Percentiles rank a stretch among this genome's conserved stretches.
Conservation (phyloP, 2,329 filamentous ascomycete genomes). For the Cladophialophora carrionii region DNA sequence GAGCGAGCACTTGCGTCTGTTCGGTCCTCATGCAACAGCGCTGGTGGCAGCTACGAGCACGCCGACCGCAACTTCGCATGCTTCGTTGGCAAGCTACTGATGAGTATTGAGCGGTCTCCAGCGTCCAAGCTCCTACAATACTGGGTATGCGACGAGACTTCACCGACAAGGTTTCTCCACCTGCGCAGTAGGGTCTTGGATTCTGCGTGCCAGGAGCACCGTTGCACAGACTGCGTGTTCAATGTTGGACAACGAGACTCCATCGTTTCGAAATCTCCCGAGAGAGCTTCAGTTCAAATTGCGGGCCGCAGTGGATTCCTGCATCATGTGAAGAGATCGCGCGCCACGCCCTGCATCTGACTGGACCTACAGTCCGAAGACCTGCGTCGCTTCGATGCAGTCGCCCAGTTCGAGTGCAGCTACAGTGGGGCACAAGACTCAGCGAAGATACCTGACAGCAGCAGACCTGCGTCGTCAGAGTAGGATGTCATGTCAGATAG, state of each 20-base stretch:
- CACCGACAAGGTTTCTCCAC: neutral
- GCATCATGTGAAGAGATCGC: constrained; percentile 18
- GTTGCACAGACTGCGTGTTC: constrained; percentile 14
- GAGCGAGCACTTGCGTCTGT: constrained; percentile 4
- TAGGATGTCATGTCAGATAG: constrained; percentile 3
- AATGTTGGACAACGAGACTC: constrained; percentile 1
- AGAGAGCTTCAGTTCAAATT: neutral
- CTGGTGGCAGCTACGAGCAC: neutral
- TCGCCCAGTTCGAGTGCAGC: neutral
- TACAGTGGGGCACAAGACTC: constrained; percentile 6
- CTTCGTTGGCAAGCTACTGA: neutral
- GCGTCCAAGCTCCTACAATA: neutral
- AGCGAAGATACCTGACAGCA: constrained; percentile 7
- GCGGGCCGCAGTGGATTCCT: constrained; percentile 13
- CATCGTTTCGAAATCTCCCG: constrained; percentile 8
- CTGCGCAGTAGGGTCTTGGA: neutral
- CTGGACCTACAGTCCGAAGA: constrained; percentile 9
- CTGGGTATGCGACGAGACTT: neutral
- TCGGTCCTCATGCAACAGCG: neutral
- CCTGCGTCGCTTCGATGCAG: constrained; percentile 8
- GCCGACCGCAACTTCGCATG: neutral
- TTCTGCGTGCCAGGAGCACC: neutral
- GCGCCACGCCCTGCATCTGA: neutral
- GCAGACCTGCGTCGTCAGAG: constrained; percentile 11
- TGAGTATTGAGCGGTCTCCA: neutral